Conservation (phyloP, 257 asterid species). For the Craterostigma plantagineum region DNA sequence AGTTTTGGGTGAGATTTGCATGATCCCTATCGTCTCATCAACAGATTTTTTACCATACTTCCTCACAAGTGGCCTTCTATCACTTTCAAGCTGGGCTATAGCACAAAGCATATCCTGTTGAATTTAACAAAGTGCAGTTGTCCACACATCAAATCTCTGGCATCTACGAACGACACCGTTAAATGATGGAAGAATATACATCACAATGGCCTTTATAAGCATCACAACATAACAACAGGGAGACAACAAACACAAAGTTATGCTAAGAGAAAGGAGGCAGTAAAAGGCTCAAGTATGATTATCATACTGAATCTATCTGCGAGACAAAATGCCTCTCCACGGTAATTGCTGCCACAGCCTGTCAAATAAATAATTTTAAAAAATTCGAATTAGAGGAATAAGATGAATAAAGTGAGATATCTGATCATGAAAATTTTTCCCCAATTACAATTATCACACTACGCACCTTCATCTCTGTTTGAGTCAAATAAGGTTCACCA, state of each 20-base stretch:
- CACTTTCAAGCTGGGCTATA: constrained; percentile 85
- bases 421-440: no score
- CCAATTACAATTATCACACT: no score
- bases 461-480: constrained; percentile 81
- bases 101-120: constrained; percentile 84
- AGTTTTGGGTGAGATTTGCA: constrained; percentile 65
- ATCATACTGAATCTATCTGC: constrained; percentile 72
- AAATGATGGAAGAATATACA: no score
- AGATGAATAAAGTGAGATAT: not conserved
- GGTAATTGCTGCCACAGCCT: constrained; percentile 79
- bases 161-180: no score
- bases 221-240: no score
- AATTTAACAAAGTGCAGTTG: not conserved
- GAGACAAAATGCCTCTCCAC: constrained; percentile 74
- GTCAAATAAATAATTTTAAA: constrained; percentile 9
- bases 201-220: no score
- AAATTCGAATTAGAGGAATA: not conserved
- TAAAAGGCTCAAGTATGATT: constrained; percentile 1
- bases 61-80: constrained; percentile 54
- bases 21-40: constrained; percentile 47
- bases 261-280: no score
- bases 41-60: constrained; percentile 45
- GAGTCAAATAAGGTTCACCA: constrained; percentile 80
- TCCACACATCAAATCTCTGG: no score
- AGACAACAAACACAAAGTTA: no score